Base-by-base conservation (phyloP, 1,284 basidiomycete species). In the Puccinia coronata region DNA sequence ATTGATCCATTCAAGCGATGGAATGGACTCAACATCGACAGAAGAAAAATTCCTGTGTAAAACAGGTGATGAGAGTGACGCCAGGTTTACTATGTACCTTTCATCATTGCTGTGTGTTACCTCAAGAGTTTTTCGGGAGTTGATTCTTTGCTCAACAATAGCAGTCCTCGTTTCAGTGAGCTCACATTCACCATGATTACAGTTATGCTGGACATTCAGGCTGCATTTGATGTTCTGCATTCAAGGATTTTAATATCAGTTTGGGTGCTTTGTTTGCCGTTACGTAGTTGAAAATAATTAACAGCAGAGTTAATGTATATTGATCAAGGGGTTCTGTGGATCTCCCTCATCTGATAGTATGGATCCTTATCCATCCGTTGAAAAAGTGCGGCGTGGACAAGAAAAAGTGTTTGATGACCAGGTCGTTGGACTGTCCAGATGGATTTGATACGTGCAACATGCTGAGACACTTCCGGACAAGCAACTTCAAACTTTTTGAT, bases 191-290 rank as follows among this genome's bases (percentile, higher is more conserved):
- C 39, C 20, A 39, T n/a, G 12, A n/a, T 65, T 31, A 39, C 63
- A 65, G 28, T 65, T 65, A 36, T 65, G 63, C 63, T 65, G 63
- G 16, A 28, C 63, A 65, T 65, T 65, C 36, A 65, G 34, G 16
- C 63, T 36, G 23, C 12, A n/a, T n/a, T 65, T 39, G 20, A 65
- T 39, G 16, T 9, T n/a, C 63, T 65, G 16, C 36, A 39, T 65
- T 6, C 8, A 14, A 34, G 8, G 18, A n/a, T n/a, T n/a, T n/a
- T n/a, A 43, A 6, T 8, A 43, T 43, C 8, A 6, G 23, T 23
- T 23, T 8, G 43, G 6, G 43, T 8, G 43, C 16, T 43, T 43
- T 16, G 16, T 43, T 16, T 6, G 43, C 6, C 9, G 8, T 8
- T 8, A 43, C 16, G 16, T 43, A 8, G 43, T 43, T 6, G 16